Conservation (phyloP, 148 eudicot genomes). For the Chenopodium quinoa region DNA sequence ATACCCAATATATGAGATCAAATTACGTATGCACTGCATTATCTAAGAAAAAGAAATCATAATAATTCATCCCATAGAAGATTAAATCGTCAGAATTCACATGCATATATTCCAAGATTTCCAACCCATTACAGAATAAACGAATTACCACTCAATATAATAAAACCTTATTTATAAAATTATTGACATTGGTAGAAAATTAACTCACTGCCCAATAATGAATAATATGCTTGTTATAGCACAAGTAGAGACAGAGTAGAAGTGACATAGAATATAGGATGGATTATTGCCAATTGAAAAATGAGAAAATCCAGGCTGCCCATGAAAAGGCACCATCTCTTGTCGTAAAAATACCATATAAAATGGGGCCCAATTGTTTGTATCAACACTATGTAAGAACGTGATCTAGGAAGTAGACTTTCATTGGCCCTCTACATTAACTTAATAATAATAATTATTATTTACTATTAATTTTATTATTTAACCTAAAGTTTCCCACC, state of each 20-base stretch:
- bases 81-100: background rate
- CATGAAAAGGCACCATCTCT: constrained; percentile 29
- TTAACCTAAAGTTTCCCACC: background rate
- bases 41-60: too few species aligned
- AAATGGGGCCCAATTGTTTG: constrained; percentile 7
- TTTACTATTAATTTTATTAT: background rate
- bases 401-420: constrained; percentile 11
- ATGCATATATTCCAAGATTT: background rate
- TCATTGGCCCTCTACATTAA: background rate
- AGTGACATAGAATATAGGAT: constrained; percentile 2
- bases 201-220: constrained; percentile 7
- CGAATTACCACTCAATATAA: too few species aligned
- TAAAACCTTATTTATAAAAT: too few species aligned
- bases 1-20: too few species aligned
- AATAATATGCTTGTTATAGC: background rate
- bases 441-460: background rate
- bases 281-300: constrained; percentile 10
- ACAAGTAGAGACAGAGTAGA: constrained; percentile 11
- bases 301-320: constrained; percentile 36
- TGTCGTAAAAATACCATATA: background rate
- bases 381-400: constrained; percentile 2
- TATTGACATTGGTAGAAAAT: background rate
- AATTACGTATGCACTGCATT: too few species aligned
- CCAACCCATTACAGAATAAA: too few species aligned
- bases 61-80: too few species aligned